Evolutionary conservation across 345 rosid species (phyloP).

Genomic region (Turnera subulata): DNA sequence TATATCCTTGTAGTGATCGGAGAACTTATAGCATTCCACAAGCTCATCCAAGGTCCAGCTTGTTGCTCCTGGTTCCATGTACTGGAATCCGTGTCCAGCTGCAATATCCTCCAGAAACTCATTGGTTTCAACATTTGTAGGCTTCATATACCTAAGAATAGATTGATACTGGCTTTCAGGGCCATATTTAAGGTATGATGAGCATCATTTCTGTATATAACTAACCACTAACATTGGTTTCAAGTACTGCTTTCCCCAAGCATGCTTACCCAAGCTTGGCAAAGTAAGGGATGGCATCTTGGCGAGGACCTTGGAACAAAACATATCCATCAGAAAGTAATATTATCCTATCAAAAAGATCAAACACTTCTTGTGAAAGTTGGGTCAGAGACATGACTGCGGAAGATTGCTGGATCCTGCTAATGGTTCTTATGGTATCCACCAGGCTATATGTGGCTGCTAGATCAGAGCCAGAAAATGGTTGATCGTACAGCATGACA

Average conservation of each 20-base stretch:
- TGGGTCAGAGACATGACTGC: slow-evolving; percentile 25
- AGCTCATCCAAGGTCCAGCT: slow-evolving; percentile 26
- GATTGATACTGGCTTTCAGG: neutral
- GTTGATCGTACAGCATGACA: slow-evolving; percentile 34
- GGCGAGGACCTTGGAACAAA: slow-evolving; percentile 32
- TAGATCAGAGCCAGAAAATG: slow-evolving; percentile 27
- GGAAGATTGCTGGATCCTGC: slow-evolving; percentile 34
- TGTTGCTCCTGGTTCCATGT: slow-evolving; percentile 22
- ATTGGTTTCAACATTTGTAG: slow-evolving; percentile 24
- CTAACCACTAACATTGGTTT: neutral
- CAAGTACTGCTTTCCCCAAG: neutral
- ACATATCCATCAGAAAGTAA: slow-evolving; percentile 19
- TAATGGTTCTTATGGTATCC: slow-evolving; percentile 28
- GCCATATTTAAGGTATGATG: neutral
- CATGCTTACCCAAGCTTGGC: slow-evolving; percentile 26
- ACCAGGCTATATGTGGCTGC: slow-evolving; percentile 25
- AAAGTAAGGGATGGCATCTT: slow-evolving; percentile 31
- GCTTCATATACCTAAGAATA: slow-evolving; percentile 22
- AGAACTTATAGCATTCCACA: slow-evolving; percentile 18
- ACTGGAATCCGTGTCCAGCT: slow-evolving; percentile 26
- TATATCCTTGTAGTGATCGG: slow-evolving; percentile 36
- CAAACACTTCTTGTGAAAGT: slow-evolving; percentile 27
- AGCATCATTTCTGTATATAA: too few species aligned
- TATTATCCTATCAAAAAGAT: slow-evolving; percentile 30
- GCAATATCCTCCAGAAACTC: slow-evolving; percentile 31